Evolutionary conservation across 2,329 filamentous ascomycete species (phyloP), one percentile per base, ranked within the genome.

Genomic region (Leptodontidium sp.): DNA sequence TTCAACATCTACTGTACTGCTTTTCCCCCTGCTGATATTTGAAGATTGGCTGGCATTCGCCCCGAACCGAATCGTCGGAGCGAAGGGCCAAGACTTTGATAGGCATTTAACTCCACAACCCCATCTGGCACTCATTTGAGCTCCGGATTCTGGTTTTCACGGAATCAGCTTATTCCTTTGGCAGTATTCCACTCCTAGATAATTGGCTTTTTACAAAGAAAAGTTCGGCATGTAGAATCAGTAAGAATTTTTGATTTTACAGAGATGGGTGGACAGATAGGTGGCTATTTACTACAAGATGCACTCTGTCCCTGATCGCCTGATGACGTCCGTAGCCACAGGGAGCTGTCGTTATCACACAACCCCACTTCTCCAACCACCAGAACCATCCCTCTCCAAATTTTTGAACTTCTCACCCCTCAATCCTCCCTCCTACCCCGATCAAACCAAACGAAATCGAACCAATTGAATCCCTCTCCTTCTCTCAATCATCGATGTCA

Each of bases 401-500:
- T 15, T 43, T 59, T 21, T n/a, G 14, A 26, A 45, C 15, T 45
- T 35, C 21, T 50, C 47, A 12, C 3, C n/a, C n/a, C n/a, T 50
- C n/a, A 50, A 12, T 32, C 17, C 26, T 9, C 11, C 57, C 15
- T 40, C 24, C 43, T 21, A 1, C 11, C 26, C 59, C 45, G n/a
- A 9, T 26, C 24, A 4, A 62, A 29, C 26, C 4, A 32, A 32
- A 32, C 29, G 29, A 32, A 32, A 29, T 50, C 43, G 43, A 47
- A 62, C 40, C 55, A 59, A 59, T 59, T 35, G 29, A 35, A 17
- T 7, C 17, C 38, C 35, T 4, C 35, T 45, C 29, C 29, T 21
- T 21, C 21, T 21, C 57, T 15, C 38, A 24, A 40, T 29, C 38
- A 59, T 59, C 59, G 59, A 62, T 62, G 59, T 62, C 59, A 62